Base-by-base conservation (phyloP, 139 green algal species). In the Chlorella sorokiniana region DNA sequence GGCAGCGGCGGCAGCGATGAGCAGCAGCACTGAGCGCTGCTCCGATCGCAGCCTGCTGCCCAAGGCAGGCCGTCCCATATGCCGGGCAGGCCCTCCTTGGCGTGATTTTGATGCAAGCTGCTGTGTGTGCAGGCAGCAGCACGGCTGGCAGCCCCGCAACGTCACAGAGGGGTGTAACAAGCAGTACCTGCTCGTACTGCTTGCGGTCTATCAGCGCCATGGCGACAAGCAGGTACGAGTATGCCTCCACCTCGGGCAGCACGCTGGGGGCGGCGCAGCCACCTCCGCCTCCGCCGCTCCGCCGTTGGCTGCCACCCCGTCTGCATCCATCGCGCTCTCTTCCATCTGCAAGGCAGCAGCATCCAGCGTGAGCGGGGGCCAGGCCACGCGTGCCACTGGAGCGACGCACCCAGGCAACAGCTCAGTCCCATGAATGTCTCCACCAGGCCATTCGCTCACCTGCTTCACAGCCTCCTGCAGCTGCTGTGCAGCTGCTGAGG, bases 231-330 rank as follows among this genome's bases (percentile, higher is more conserved):
- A 99, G 86, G 81, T 93, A 95, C 4, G 83, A 81, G 64, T 96
- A 98, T 38, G 93, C 80, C 88, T 99, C 96, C 23, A 94, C 87
- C 89, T 99, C 96, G 4, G 96, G 95, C 22, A 97, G 85, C 14
- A 2, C 16, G 75, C 51, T 71, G 59, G 75, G 35, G 14, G 41
- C 9, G 3, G 40, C 23, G 40, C 40, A 62, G n/a, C 59, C 42
- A n/a, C 40, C 40, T 37, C 38, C 29, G 44, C 73, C 51, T n/a
- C 73, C 3, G 33, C 73, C 4, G 61, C 52, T 3, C 37, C 27
- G 52, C 73, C 73, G 54, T 79, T 79, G 73, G 73, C 51, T 20
- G 51, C 54, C 27, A 38, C 52, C 1, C 54, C 73, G 29, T 79
- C 75, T 6, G 72, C 72, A 38, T 81, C 75, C 75, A 81, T 81